Base-by-base conservation (phyloP, 1,284 basidiomycete genomes). In the Malassezia restricta region DNA sequence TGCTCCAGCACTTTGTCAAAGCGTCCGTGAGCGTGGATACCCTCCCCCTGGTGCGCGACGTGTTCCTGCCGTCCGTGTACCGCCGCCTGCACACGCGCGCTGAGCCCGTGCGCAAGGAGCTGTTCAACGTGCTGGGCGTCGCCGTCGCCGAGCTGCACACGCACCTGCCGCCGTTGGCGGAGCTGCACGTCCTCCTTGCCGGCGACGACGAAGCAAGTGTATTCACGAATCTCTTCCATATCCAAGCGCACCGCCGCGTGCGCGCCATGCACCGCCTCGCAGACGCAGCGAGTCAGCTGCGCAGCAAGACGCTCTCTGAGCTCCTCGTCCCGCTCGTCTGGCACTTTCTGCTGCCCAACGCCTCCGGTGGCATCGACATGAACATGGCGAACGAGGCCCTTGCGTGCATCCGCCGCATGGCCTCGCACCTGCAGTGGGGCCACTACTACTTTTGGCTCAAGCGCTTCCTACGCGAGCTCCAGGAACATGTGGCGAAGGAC, bases 221-320 rank as follows among this genome's bases (percentile, higher is more conserved):
- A 76, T 96, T 99, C 79, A 84, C 84, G 77, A 98, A 99, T 74
- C 82, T 98, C 47, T 82, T 86, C 59, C 94, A 99, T 73, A 83
- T 98, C 47, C 94, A 98, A 75, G 77, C 86, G 5, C 92, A 98
- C 74, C 83, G 92, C 53, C 82, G 92, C 17, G 83, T 84, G 1
- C 79, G 94, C 58, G 92, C 94, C 0, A 78, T 98, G 32, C 82
- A 85, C 29, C 80, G 91, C 30, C 79, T 99, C 11, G 83, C 82
- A 0, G 88, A 95, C 43, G 80, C 83, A 49, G 79, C 82, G 49
- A 82, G 82, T 1, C 76, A 76, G 14, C 74, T 96, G 43, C 78
- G 82, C 39, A 87, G 85, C 68, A 79, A 78, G 33, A 86, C 84
- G 0, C 75, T 96, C 38, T 77, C 81, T 8, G 88, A 90, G 27